A percentile compares a stretch with the other conserved stretches of the same genome.
phyloP scores from a whole-genome alignment of 2,329 filamentous ascomycete genomes.

The Venturia nashicola region DNA sequence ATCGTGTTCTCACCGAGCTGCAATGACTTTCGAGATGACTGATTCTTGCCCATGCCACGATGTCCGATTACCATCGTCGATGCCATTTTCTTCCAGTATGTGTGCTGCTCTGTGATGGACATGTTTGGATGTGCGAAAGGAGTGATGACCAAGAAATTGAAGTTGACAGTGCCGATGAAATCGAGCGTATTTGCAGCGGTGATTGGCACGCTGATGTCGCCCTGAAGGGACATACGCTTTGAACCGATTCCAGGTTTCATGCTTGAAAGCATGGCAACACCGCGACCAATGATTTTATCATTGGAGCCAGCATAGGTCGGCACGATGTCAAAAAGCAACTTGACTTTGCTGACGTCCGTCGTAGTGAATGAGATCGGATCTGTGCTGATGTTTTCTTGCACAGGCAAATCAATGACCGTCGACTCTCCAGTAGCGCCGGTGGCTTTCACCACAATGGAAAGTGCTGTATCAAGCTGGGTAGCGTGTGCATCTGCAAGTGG shows the following conservation, averaged over 20 bases:
- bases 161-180: conserved; percentile 88
- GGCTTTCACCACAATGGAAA: conserved; percentile 84
- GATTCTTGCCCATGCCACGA: conserved; percentile 79
- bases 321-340: conserved; percentile 85
- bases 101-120: conserved; percentile 79
- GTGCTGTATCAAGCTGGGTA: conserved; percentile 84
- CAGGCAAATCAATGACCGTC: conserved; percentile 79
- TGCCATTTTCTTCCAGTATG: conserved; percentile 89
- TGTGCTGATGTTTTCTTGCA: conserved; percentile 86
- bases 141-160: conserved; percentile 92
- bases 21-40: conserved; percentile 67
- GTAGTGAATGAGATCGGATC: conserved; percentile 88
- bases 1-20: conserved; percentile 96
- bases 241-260: conserved; percentile 73
- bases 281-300: conserved; percentile 77
- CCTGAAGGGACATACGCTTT: conserved; percentile 83
- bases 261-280: conserved; percentile 74
- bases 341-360: conserved; percentile 65
- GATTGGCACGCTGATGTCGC: conserved; percentile 85
- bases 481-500: conserved; percentile 78
- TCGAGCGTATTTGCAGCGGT: conserved; percentile 71
- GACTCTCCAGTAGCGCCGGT: conserved; percentile 75
- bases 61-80: conserved; percentile 74
- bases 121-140: conserved; percentile 91
- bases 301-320: conserved; percentile 80